Evolutionary conservation across 2,329 filamentous ascomycete genomes (phyloP).

Genomic region (Colletotrichum sp.): DNA sequence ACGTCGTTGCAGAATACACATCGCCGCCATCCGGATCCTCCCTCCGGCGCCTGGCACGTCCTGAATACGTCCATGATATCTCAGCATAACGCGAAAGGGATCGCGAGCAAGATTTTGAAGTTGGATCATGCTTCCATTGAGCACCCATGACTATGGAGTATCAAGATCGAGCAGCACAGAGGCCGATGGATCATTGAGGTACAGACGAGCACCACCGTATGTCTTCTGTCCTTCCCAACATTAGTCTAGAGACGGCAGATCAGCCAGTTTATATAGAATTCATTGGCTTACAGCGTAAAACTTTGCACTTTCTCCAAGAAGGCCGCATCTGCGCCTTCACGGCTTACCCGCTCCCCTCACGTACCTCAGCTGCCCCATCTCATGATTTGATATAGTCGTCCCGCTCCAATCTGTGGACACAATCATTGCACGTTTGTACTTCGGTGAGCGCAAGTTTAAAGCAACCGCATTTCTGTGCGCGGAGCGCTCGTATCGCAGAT

Average conservation of each 20-base stretch:
- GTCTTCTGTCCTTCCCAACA: background rate
- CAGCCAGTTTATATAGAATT: background rate
- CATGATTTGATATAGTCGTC: too few species aligned
- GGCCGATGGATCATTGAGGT: background rate
- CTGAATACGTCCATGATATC: background rate
- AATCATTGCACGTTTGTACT: too few species aligned
- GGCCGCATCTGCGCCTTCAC: too few species aligned
- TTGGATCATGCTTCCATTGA: fast-evolving
- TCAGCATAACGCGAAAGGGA: background rate
- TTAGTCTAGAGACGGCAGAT: background rate
- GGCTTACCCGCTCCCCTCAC: background rate
- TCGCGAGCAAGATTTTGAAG: background rate
- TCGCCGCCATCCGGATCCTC: background rate
- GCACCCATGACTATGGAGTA: background rate
- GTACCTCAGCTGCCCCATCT: fast-evolving
- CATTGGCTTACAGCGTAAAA: background rate
- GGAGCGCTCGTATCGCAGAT: background rate
- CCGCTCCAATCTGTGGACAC: too few species aligned
- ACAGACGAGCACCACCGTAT: background rate
- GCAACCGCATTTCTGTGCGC: too few species aligned
- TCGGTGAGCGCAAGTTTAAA: too few species aligned
- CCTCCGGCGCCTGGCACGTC: background rate
- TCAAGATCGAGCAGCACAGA: background rate
- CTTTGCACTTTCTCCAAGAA: too few species aligned
- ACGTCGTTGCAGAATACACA: background rate